Conservation (phyloP, 202 grass and related monocot species). For the Tripidium arundinaceum region DNA sequence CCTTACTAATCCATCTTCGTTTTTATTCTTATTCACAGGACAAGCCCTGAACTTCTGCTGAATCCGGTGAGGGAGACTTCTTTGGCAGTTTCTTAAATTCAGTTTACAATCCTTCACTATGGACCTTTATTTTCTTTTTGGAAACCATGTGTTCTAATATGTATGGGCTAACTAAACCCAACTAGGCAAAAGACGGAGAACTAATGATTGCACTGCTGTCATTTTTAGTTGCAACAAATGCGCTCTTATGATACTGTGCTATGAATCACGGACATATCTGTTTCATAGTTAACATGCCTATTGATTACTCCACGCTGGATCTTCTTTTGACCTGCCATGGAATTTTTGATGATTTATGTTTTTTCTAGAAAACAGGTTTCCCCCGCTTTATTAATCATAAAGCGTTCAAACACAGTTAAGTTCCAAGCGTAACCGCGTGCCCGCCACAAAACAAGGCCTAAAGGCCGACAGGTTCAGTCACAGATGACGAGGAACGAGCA, state of each 20-base stretch:
- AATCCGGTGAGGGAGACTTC: slow-evolving; percentile 55
- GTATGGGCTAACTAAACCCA: background rate
- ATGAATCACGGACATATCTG: background rate
- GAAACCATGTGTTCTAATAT: background rate
- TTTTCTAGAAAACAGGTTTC: too few species aligned
- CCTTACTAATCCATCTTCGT: slow-evolving; percentile 25
- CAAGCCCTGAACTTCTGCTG: slow-evolving; percentile 76
- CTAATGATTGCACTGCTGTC: background rate
- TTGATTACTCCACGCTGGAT: background rate
- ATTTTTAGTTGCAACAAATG: background rate
- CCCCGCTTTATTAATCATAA: too few species aligned
- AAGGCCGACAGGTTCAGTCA: too few species aligned
- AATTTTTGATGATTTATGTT: background rate
- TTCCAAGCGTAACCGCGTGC: too few species aligned
- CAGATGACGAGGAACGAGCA: too few species aligned
- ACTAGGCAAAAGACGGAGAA: background rate
- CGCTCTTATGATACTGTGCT: background rate
- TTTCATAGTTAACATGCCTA: background rate
- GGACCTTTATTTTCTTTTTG: background rate
- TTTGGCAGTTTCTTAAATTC: slow-evolving; percentile 14
- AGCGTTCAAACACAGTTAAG: too few species aligned
- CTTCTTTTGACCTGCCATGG: background rate
- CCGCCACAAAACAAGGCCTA: too few species aligned
- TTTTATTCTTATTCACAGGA: slow-evolving; percentile 53
- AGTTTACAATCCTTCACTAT: background rate